Evolutionary conservation across 352 stramenopile species (phyloP).

Genomic region (Phytopythium mirpurense): DNA sequence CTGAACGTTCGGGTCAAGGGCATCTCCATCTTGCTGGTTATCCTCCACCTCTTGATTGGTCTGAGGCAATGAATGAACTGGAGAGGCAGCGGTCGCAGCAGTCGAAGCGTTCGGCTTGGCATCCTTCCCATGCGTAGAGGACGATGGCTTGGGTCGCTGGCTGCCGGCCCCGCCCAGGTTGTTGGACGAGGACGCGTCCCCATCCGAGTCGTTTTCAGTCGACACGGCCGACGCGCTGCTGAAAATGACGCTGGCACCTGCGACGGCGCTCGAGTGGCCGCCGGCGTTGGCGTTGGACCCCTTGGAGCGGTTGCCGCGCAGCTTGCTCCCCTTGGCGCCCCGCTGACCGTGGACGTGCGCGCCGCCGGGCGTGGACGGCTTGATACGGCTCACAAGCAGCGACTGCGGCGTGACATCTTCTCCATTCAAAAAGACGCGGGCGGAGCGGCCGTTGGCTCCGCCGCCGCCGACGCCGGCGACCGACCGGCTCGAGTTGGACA

Average conservation of each 20-base stretch:
- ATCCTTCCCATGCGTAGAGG: background rate
- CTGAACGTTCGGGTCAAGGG: background rate
- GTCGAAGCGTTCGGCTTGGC: background rate
- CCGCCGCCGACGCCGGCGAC: constrained; percentile 43
- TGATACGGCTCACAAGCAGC: constrained; percentile 66
- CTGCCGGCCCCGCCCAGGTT: constrained; percentile 5
- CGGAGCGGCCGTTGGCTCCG: constrained; percentile 23
- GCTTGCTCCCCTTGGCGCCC: constrained; percentile 15
- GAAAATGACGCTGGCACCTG: constrained; percentile 45
- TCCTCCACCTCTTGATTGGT: constrained; percentile 6
- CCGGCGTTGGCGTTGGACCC: constrained; percentile 7
- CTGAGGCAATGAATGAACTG: background rate
- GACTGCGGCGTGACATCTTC: constrained; percentile 74
- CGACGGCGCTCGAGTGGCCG: constrained; percentile 19
- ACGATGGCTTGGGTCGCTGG: background rate
- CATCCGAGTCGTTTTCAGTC: constrained; percentile 48
- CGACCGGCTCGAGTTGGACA: constrained; percentile 65
- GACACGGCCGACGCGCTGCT: constrained; percentile 51
- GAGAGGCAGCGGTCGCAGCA: background rate
- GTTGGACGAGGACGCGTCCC: constrained; percentile 24
- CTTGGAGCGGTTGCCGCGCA: constrained; percentile 26
- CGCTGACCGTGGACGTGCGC: constrained; percentile 15
- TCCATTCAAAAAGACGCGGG: constrained; percentile 65
- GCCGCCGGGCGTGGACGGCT: constrained; percentile 33
- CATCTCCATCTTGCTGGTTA: background rate